These are phyloP conservation scores for Blastobotrys attinorum DNA, from an alignment of 805 yeast genomes.

Conservation along the genomic window DNA sequence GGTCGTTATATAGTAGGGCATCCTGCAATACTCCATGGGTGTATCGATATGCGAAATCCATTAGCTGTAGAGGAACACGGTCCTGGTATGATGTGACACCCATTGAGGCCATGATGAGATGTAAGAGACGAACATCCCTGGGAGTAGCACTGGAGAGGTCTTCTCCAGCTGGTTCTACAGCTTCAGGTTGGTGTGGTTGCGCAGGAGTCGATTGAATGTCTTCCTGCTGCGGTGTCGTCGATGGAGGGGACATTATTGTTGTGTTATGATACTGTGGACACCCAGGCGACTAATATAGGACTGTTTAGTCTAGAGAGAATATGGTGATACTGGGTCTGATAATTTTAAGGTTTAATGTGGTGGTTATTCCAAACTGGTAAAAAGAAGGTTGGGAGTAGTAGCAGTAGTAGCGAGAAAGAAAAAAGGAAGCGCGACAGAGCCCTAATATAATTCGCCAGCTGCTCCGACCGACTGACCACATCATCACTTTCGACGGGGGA, in stretches of 20 bases:
- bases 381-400: too few relatives aligned
- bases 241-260: not conserved
- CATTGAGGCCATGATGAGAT: slow-evolving; percentile 86
- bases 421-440: too few relatives aligned
- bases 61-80: slow-evolving; percentile 87
- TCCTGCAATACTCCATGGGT: slow-evolving; percentile 82
- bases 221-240: not conserved
- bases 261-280: not conserved
- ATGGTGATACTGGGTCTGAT: too few relatives aligned
- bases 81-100: slow-evolving; percentile 89
- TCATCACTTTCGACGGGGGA: not conserved
- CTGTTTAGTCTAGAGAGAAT: too few relatives aligned
- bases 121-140: slow-evolving; percentile 84
- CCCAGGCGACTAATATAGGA: not conserved
- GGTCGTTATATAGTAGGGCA: slow-evolving; percentile 83
- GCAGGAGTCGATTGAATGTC: too few relatives aligned
- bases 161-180: slow-evolving; percentile 1
- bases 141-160: slow-evolving; percentile 39
- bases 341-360: too few relatives aligned
- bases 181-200: not conserved
- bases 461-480: not conserved
- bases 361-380: too few relatives aligned
- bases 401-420: too few relatives aligned
- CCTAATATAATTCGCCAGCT: too few relatives aligned
- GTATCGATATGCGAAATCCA: slow-evolving; percentile 92